A percentile compares a stretch with the other conserved stretches of the same genome.
Evolutionary conservation across 179 eudicot species (phyloP).

Genomic region (Silene noctiflora): DNA sequence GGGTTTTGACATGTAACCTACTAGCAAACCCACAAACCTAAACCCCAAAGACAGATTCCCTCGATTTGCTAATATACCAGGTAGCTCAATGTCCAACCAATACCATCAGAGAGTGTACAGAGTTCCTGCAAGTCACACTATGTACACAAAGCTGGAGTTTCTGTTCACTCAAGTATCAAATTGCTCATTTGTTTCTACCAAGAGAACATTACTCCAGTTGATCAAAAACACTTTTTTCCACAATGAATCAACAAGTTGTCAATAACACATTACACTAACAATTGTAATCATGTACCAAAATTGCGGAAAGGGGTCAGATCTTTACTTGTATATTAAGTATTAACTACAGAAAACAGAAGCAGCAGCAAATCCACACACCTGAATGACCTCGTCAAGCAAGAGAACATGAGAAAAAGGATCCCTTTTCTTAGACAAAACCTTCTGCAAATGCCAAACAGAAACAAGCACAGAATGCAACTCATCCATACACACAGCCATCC

Average conservation of each 20-base stretch:
- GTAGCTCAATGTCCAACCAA: background rate
- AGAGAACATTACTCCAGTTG: background rate
- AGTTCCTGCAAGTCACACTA: background rate
- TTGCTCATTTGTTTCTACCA: background rate
- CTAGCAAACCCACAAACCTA: background rate
- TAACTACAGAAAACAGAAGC: background rate
- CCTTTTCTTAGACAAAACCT: constrained; percentile 88
- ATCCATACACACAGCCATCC: constrained; percentile 82
- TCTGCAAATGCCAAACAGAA: constrained; percentile 95
- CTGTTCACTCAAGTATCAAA: background rate
- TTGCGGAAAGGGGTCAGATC: background rate
- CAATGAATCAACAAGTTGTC: background rate
- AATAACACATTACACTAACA: background rate
- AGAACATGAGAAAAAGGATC: constrained; percentile 92
- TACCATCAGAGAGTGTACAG: background rate
- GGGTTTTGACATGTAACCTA: background rate
- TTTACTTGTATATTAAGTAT: background rate
- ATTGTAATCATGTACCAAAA: background rate
- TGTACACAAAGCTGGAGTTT: background rate
- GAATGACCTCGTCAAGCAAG: constrained; percentile 83
- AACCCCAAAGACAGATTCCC: background rate
- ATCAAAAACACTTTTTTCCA: background rate
- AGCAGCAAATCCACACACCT: constrained; percentile 41
- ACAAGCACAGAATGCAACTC: constrained; percentile 72
- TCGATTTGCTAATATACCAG: background rate